Base-by-base conservation (phyloP, 257 asterid species). In the Ilex aquifolium region DNA sequence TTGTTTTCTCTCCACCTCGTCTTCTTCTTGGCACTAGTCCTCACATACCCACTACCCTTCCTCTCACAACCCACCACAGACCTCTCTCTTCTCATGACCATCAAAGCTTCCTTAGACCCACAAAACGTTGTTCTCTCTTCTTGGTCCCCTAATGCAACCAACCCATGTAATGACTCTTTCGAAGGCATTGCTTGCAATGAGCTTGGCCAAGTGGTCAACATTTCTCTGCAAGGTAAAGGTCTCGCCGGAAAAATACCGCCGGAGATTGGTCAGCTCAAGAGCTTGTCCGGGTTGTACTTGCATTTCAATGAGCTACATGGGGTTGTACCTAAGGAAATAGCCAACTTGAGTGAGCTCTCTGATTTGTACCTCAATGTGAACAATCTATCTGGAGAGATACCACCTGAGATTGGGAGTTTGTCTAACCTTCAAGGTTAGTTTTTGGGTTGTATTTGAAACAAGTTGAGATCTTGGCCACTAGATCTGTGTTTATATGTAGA, bases 291-390 rank as follows among this genome's bases (percentile, higher is more conserved):
- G 68, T 76, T 90, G 82, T 93, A 87, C 85, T 66, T 93, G 66
- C 99, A 93, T 70, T 93, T 93, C 77, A 93, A 93, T 62, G 52
- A 84, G 75, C 96, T 93, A 67, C 91, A 74, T 61, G 99, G 97
- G 60, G 65, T 62, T 81, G 87, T 93, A 57, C 99, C 99, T 59
- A 77, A 68, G 30, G 97, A 93, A 72, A 74, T 93, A 63, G 88
- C 95, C 60, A 63, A 71, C 62, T 79, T 93, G 77, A 70, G 85
- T 68, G 77, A 74, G 70, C 92, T 93, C 59, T 72, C 91, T 21
- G 97, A 93, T 70, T 79, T 93, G 88, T 93, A 93, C 77, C 96
- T 93, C 71, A 80, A 88, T 75, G 90, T 93, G n/a, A 93, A 93
- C 74, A 59, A 72, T 62, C 90, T 93, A 57, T 82, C 92, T 21